Conservation (phyloP, 805 yeast genomes). For the Wickerhamomyces kurtzmanii region DNA sequence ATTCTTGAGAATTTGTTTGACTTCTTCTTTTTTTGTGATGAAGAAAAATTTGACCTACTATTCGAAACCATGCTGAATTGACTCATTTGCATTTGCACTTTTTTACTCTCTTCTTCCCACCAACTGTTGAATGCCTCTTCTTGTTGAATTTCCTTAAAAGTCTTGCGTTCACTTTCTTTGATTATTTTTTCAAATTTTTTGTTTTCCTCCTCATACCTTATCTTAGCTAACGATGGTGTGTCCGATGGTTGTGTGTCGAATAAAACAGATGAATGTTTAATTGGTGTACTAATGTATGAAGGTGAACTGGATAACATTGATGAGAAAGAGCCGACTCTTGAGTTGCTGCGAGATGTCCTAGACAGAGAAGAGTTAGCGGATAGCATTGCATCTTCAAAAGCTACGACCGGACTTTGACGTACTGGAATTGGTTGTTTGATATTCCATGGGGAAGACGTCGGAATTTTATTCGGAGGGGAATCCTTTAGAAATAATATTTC, state of each 20-base stretch:
- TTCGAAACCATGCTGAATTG: too few relatives aligned
- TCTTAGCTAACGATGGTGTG: slow-evolving; percentile 28
- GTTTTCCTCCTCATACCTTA: slow-evolving; percentile 36
- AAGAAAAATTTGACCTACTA: too few relatives aligned
- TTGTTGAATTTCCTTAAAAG: slow-evolving; percentile 63
- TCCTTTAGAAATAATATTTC: slow-evolving; percentile 4
- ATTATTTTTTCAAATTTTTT: slow-evolving; percentile 23
- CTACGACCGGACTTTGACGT: slow-evolving; percentile 3
- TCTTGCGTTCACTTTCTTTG: slow-evolving; percentile 22
- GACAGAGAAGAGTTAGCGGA: too few relatives aligned
- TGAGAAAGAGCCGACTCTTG: slow-evolving; percentile 1
- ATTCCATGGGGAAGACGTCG: slow-evolving; percentile 12
- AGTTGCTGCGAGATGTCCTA: slow-evolving; percentile 5
- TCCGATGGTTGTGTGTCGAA: background rate
- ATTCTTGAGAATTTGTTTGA: too few relatives aligned
- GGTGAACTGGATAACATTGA: slow-evolving; percentile 11
- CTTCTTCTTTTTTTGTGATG: too few relatives aligned
- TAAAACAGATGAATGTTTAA: slow-evolving; percentile 1
- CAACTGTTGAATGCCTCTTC: slow-evolving; percentile 81
- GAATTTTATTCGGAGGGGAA: slow-evolving; percentile 1
- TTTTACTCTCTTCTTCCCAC: slow-evolving; percentile 78
- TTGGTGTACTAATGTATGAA: slow-evolving; percentile 7
- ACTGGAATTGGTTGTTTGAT: slow-evolving; percentile 4
- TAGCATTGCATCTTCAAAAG: too few relatives aligned
- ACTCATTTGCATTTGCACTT: slow-evolving; percentile 38